Evolutionary conservation across 768 basidiomycete species (phyloP).

Genomic region (Lyophyllum shimeji): DNA sequence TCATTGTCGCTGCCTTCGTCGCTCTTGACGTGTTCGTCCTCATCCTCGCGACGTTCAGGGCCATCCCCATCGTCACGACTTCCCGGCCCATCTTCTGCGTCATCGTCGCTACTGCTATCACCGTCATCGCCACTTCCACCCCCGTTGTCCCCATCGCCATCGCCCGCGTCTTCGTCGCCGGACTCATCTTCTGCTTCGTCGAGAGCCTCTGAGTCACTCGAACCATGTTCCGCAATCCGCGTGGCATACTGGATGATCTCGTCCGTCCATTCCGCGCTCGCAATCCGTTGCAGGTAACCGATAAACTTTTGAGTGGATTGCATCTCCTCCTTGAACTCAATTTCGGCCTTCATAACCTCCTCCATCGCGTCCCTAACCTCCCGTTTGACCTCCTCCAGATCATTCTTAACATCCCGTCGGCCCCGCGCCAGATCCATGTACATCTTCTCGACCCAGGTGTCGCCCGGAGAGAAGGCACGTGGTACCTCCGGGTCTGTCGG

Average conservation of each 20-base stretch:
- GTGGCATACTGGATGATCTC: neutral
- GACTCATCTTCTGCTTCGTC: neutral
- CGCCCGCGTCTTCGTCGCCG: neutral
- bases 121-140: neutral
- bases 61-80: neutral
- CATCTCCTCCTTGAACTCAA: neutral
- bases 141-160: neutral
- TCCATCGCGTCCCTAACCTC: neutral
- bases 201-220: neutral
- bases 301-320: neutral
- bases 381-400: constrained; percentile 3
- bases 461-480: neutral
- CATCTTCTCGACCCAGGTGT: constrained; percentile 6
- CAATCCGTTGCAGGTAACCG: neutral
- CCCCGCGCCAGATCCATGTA: neutral
- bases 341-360: neutral
- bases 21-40: neutral
- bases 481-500: neutral
- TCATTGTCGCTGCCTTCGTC: too few species aligned
- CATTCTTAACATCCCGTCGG: neutral
- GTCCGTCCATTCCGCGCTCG: neutral
- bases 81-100: neutral
- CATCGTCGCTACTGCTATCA: neutral
- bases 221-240: neutral
- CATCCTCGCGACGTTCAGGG: neutral